phyloP scores from a whole-genome alignment of 148 eudicot species.

The Agrostemma githago region DNA sequence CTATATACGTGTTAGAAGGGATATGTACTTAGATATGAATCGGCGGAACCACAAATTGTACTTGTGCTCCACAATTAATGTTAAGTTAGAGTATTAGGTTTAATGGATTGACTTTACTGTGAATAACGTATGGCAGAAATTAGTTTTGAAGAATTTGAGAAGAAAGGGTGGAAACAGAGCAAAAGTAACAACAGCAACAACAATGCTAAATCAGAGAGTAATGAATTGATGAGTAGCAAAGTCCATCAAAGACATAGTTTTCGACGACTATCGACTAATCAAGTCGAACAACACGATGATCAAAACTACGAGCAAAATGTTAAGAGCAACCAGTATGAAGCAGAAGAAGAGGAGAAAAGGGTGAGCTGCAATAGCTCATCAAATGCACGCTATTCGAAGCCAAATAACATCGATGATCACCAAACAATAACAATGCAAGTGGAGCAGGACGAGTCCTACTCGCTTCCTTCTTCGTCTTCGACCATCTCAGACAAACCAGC shows the following conservation, averaged over 20 bases:
- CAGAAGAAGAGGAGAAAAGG: conserved; percentile 23
- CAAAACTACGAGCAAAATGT: not conserved
- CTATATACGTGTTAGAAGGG: too few species aligned
- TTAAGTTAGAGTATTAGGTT: too few species aligned
- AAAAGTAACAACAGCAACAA: not conserved
- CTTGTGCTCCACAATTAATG: not conserved
- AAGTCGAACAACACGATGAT: not conserved
- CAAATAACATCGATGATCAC: not conserved
- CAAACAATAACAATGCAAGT: conserved; percentile 1
- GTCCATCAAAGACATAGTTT: conserved; percentile 9
- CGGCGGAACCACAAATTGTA: too few species aligned
- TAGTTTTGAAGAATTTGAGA: conserved; percentile 14
- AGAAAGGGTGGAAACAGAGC: conserved; percentile 15
- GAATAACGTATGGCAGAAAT: conserved; percentile 18
- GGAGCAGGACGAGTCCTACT: conserved; percentile 27
- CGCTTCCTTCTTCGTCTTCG: conserved; percentile 32
- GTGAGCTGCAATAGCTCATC: conserved; percentile 31
- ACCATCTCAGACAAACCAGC: conserved; percentile 28
- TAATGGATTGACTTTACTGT: not conserved
- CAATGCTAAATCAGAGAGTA: not conserved
- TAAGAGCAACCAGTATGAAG: conserved; percentile 1
- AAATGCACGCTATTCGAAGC: conserved; percentile 19
- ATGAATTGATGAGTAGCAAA: conserved; percentile 14
- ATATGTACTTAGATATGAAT: too few species aligned
- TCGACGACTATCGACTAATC: conserved; percentile 7